Evolutionary conservation across 1,139 yeast genomes (phyloP).

Genomic region (Groenewaldozyma sp.): DNA sequence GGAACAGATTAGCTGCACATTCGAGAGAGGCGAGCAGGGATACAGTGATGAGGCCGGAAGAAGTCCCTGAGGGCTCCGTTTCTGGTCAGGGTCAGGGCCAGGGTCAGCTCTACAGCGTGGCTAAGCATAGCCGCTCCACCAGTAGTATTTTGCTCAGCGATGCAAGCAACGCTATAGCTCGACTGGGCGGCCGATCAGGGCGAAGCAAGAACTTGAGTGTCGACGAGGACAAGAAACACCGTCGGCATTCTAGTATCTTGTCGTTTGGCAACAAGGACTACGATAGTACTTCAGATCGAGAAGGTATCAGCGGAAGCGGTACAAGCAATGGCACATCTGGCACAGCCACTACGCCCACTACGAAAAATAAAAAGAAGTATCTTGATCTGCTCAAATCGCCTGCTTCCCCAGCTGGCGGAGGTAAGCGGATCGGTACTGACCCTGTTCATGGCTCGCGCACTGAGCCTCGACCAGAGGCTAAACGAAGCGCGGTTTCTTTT

Average conservation of each 20-base stretch:
- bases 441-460: conserved; percentile 8
- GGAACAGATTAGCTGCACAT: conserved; percentile 10
- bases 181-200: conserved; percentile 2
- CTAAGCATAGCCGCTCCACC: conserved; percentile 14
- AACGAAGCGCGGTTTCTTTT: conserved; percentile 4
- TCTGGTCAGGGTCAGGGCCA: neutral
- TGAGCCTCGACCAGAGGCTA: conserved; percentile 5
- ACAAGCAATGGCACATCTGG: neutral
- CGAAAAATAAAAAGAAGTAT: conserved; percentile 8
- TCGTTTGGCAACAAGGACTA: conserved; percentile 11
- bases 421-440: conserved; percentile 16
- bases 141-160: conserved; percentile 2
- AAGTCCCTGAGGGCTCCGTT: neutral
- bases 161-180: neutral
- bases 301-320: neutral
- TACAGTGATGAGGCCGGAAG: conserved; percentile 12
- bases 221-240: conserved; percentile 11
- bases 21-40: conserved; percentile 15
- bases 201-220: conserved; percentile 2
- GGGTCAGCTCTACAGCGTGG: conserved; percentile 6
- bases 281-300: conserved; percentile 3
- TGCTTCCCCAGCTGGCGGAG: neutral
- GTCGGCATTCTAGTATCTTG: conserved; percentile 17
- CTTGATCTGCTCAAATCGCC: conserved; percentile 4
- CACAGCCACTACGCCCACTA: conserved; percentile 3